Conservation (phyloP, 108 stramenopile species). For the Discostella stelligeroides region DNA sequence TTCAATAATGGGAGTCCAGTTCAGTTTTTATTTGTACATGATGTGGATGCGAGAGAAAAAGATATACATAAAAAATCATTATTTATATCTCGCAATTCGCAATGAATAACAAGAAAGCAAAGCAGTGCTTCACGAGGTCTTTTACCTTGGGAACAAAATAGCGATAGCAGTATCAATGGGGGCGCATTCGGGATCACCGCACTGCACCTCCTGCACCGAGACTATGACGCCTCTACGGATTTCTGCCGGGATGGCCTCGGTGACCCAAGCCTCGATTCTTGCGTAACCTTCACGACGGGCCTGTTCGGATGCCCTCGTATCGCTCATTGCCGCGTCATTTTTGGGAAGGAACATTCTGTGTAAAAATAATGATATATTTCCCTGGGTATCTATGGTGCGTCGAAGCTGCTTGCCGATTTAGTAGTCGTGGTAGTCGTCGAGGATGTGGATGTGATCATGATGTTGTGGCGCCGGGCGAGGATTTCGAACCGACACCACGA, state of each 20-base stretch:
- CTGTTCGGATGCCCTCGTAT: conserved; percentile 42
- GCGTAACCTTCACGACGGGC: conserved; percentile 47
- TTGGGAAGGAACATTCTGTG: conserved; percentile 78
- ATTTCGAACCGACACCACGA: too few relatives aligned
- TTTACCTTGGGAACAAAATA: conserved; percentile 63
- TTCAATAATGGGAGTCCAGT: too few relatives aligned
- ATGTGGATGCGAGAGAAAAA: too few relatives aligned
- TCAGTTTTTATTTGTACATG: too few relatives aligned
- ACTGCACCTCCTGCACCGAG: conserved; percentile 81
- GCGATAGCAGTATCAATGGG: conserved; percentile 86
- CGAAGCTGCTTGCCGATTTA: too few relatives aligned
- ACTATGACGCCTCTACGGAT: conserved; percentile 61
- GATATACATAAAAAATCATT: too few relatives aligned
- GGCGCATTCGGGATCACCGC: conserved; percentile 86
- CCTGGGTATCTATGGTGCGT: too few relatives aligned
- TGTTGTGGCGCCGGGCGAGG: too few relatives aligned
- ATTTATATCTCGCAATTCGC: too few relatives aligned
- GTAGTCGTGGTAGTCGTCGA: too few relatives aligned
- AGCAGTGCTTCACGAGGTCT: not conserved
- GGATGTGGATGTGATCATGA: too few relatives aligned
- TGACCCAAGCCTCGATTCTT: conserved; percentile 67
- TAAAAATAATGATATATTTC: not conserved
- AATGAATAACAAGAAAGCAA: not conserved
- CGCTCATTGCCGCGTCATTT: conserved; percentile 31
- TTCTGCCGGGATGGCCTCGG: conserved; percentile 61